phyloP scores from a whole-genome alignment of 2,329 filamentous ascomycete species.

The Rasamsonia emersonii region DNA sequence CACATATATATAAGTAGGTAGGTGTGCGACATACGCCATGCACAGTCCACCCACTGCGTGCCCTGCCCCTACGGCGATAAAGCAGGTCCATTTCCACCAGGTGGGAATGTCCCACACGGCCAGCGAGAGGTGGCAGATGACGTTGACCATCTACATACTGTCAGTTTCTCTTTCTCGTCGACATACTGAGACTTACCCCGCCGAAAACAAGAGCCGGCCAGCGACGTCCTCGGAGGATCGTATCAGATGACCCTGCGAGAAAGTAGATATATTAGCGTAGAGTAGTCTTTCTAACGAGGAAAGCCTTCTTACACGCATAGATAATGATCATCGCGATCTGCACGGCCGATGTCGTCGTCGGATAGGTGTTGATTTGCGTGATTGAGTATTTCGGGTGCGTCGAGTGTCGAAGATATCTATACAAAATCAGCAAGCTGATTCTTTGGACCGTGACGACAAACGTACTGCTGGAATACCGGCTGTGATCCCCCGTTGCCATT shows the following conservation, averaged over 20 bases:
- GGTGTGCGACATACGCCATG: slow-evolving; percentile 36
- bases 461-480: slow-evolving; percentile 47
- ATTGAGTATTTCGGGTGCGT: slow-evolving; percentile 38
- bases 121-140: slow-evolving; percentile 38
- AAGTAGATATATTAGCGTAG: not conserved
- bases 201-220: slow-evolving; percentile 59
- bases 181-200: slow-evolving; percentile 43
- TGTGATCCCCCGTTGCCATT: slow-evolving; percentile 46
- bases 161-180: too few species aligned
- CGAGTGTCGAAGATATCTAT: slow-evolving; percentile 18
- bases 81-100: slow-evolving; percentile 57
- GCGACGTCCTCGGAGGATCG: slow-evolving; percentile 48
- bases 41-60: slow-evolving; percentile 41
- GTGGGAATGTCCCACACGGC: slow-evolving; percentile 43
- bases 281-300: too few species aligned
- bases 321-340: slow-evolving; percentile 52
- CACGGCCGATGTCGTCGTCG: slow-evolving; percentile 51
- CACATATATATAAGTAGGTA: not conserved
- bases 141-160: slow-evolving; percentile 24
- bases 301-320: slow-evolving; percentile 44
- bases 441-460: not conserved
- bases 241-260: slow-evolving; percentile 49
- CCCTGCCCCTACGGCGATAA: slow-evolving; percentile 44
- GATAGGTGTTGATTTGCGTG: slow-evolving; percentile 43
- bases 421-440: not conserved